Conservation (phyloP, 2,329 filamentous ascomycete genomes). For the Grosmannia clavigera region DNA sequence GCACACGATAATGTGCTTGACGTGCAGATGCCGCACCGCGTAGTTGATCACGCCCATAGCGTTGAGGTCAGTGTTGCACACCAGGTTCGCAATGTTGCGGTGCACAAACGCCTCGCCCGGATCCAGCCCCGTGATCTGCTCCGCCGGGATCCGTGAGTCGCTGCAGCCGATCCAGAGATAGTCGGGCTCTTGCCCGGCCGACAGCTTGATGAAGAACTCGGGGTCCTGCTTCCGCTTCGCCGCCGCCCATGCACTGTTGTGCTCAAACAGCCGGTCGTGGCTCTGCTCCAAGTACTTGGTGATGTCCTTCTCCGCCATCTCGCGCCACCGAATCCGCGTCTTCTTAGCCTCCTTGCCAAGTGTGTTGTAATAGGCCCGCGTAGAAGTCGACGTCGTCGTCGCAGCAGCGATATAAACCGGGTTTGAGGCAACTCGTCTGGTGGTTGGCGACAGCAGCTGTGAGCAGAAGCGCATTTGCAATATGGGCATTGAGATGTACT, state of each 20-base stretch:
- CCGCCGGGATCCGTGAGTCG: slow-evolving; percentile 85
- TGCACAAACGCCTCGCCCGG: slow-evolving; percentile 92
- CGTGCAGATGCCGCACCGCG: slow-evolving; percentile 66
- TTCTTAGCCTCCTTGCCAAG: background rate
- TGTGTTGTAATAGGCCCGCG: background rate
- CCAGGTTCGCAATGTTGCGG: slow-evolving; percentile 88
- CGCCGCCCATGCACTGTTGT: slow-evolving; percentile 55
- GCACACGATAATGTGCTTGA: slow-evolving; percentile 71
- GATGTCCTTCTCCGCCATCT: slow-evolving; percentile 26
- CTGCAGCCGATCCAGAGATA: slow-evolving; percentile 86
- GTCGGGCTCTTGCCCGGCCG: slow-evolving; percentile 53
- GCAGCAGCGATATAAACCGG: too few relatives aligned
- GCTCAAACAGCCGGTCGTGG: slow-evolving; percentile 56
- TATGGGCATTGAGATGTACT: too few relatives aligned
- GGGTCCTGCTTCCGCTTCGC: slow-evolving; percentile 46
- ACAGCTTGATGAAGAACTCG: slow-evolving; percentile 51
- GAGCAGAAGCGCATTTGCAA: too few relatives aligned
- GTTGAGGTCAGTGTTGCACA: slow-evolving; percentile 55
- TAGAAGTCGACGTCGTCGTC: too few relatives aligned
- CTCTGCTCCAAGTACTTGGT: slow-evolving; percentile 46
- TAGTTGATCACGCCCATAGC: slow-evolving; percentile 56
- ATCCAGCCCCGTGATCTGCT: slow-evolving; percentile 67
- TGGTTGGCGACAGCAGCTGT: too few relatives aligned
- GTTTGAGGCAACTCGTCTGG: too few relatives aligned
- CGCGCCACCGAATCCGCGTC: background rate